A percentile compares a stretch with the other conserved stretches of the same genome.
Conservation (phyloP, 495 filamentous ascomycete species). For the Pseudomonodictys pantanalensis region DNA sequence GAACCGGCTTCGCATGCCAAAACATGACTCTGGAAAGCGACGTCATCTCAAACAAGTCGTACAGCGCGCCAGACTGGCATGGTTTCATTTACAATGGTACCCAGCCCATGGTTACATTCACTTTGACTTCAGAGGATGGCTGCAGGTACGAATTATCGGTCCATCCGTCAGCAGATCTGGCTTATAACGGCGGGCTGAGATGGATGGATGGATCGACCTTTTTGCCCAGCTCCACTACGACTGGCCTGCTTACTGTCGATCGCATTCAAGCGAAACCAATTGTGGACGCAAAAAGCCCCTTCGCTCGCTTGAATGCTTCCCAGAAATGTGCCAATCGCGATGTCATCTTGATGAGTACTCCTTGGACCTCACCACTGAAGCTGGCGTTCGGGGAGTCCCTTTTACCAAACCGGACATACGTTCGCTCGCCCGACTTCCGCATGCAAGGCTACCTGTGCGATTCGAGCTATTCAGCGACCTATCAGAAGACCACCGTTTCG, state of each 20-base stretch:
- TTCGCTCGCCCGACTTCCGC: neutral
- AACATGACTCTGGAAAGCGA: neutral
- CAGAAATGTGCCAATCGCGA: neutral
- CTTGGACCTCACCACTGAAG: neutral
- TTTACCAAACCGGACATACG: neutral
- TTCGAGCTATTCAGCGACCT: neutral
- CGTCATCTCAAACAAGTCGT: neutral
- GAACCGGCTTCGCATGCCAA: neutral
- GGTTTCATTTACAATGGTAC: neutral
- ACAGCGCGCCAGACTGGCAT: neutral
- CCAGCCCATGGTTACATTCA: neutral
- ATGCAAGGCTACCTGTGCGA: neutral
- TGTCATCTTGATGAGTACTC: neutral
- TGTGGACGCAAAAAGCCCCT: neutral
- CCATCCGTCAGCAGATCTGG: neutral
- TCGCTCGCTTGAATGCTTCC: neutral
- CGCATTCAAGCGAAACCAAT: neutral
- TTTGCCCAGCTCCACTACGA: neutral
- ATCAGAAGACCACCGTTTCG: neutral
- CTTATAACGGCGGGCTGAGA: neutral
- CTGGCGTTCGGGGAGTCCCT: neutral
- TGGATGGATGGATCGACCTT: neutral
- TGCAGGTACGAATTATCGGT: neutral
- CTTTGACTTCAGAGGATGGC: neutral
- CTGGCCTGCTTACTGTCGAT: neutral